Base-by-base conservation (phyloP, 2,329 filamentous ascomycete genomes). In the Meredithiella fracta region DNA sequence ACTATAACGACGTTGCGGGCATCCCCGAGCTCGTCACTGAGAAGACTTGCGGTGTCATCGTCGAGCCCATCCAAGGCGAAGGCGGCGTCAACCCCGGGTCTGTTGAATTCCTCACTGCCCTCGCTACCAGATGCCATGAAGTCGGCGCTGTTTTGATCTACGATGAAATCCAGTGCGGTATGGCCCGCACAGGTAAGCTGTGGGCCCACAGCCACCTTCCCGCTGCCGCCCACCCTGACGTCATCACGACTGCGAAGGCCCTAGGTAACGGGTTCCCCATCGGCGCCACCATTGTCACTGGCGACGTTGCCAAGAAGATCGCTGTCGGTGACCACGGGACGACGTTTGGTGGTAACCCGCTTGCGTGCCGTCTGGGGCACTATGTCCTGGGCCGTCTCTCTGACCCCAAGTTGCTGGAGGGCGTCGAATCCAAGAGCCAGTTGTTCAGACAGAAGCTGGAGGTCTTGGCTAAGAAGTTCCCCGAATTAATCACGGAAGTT, bases 11-110 rank as follows among this genome's bases (percentile, higher is more conserved):
- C 65, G 71, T 91, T 11, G 76, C 72, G 1, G 82, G 74, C 15
- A 78, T 98, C 54, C 71, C 82, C 17, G 76, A 76, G 1, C 72
- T 95, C 17, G 82, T 98, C 29, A 95, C 84, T 0, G 81, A 88
- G 20, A 80, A 82, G 62, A 97, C 92, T 0, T 96, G 90, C 64
- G 90, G 88, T 65, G 92, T 98, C 20, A 90, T 98, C 58, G 79
- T 98, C 49, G 92, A 98, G 74, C 92, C 92, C 7, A 95, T 98
- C 59, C 92, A 98, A 70, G 92, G 92, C 58, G 92, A 98, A 71
- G 92, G 92, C 15, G 92, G 92, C 61, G 85, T 98, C 53, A 85
- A 91, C 63, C 81, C 86, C 9, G 92, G 87, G 2, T 83, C 78
- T 0, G 80, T 85, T 2, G 86, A 88, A 61, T 98, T 97, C 68